Conservation (phyloP, 352 stramenopile genomes). For the Phytophthora citricola region DNA sequence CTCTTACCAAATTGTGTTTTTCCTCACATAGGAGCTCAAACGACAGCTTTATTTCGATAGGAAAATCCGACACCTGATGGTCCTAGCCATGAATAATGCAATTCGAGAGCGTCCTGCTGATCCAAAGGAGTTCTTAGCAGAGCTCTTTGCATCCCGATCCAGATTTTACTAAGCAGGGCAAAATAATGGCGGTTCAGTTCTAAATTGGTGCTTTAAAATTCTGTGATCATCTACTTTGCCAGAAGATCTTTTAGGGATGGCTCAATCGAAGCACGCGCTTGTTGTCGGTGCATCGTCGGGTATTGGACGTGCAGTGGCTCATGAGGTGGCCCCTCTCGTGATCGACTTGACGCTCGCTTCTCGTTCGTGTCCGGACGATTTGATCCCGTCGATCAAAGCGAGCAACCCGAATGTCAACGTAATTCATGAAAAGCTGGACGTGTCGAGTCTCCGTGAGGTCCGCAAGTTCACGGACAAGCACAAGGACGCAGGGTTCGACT, state of each 20-base stretch:
- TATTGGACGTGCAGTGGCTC: conserved; percentile 22
- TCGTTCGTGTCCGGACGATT: conserved; percentile 20
- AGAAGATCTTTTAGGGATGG: conserved; percentile 3
- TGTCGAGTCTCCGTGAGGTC: conserved; percentile 23
- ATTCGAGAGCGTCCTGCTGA: conserved; percentile 71
- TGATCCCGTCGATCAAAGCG: conserved; percentile 22
- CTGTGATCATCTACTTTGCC: background rate
- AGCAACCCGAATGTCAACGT: conserved; percentile 25
- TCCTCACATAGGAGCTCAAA: conserved; percentile 55
- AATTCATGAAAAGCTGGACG: conserved; percentile 15
- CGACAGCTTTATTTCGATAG: conserved; percentile 79
- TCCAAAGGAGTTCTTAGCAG: conserved; percentile 55
- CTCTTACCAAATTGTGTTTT: background rate
- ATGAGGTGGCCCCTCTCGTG: conserved; percentile 18
- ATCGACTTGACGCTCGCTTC: conserved; percentile 22
- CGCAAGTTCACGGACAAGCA: conserved; percentile 21
- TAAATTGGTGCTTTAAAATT: background rate
- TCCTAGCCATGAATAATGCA: conserved; percentile 64
- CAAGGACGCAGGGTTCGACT: conserved; percentile 18
- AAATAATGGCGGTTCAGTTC: background rate
- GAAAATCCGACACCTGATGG: conserved; percentile 77
- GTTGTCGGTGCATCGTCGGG: conserved; percentile 25
- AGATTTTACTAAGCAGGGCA: conserved; percentile 59
- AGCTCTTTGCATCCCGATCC: conserved; percentile 73
- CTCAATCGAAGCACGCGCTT: conserved; percentile 22